Conservation (phyloP, 2,329 filamentous ascomycete genomes). For the Cladorrhinum sp. region DNA sequence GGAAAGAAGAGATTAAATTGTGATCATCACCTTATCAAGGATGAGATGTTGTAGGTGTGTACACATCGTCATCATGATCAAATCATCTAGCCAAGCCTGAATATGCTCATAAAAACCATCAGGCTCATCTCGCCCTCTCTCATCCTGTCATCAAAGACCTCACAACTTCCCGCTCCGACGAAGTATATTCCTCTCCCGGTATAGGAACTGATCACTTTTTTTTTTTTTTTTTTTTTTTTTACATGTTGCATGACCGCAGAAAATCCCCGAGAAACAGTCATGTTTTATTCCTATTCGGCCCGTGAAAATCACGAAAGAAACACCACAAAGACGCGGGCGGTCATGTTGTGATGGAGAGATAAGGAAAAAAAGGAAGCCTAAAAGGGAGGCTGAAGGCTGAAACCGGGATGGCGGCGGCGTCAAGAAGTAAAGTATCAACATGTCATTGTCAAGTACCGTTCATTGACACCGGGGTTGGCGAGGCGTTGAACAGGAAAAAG, state of each 20-base stretch:
- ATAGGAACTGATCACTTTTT: too few relatives aligned
- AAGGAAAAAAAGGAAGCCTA: not conserved
- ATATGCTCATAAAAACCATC: too few relatives aligned
- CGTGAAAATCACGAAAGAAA: not conserved
- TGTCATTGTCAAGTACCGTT: not conserved
- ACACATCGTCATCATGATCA: too few relatives aligned
- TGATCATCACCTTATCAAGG: too few relatives aligned
- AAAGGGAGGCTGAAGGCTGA: not conserved
- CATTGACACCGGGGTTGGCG: not conserved
- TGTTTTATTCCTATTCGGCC: not conserved
- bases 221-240: too few relatives aligned
- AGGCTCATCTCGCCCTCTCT: too few relatives aligned
- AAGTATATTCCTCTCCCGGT: too few relatives aligned
- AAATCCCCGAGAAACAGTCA: not conserved
- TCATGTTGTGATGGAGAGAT: too few relatives aligned
- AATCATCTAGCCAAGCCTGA: too few relatives aligned
- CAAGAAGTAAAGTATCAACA: not conserved
- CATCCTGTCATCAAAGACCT: not conserved
- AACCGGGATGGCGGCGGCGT: not conserved
- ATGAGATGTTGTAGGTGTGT: not conserved
- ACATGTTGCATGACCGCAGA: too few relatives aligned
- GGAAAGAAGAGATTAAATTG: too few relatives aligned
- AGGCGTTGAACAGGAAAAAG: not conserved
- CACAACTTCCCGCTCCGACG: not conserved
- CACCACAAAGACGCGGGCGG: not conserved